Conservation (phyloP, 805 yeast genomes). For the Brettanomyces bruxellensis region DNA sequence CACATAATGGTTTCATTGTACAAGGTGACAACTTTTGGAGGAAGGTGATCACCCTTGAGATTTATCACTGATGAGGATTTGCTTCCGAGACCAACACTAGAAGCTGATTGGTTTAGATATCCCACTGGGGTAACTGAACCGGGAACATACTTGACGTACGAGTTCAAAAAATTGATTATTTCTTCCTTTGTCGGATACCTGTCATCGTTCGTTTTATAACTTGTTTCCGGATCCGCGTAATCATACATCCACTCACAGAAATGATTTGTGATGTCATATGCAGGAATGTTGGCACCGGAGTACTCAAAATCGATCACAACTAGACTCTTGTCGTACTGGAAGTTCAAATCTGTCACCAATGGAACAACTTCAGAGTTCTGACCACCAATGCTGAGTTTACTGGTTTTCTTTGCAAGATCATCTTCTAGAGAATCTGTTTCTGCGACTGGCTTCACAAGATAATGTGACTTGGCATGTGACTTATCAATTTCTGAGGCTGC, state of each 20-base stretch:
- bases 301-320: constrained; percentile 97
- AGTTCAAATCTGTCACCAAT: constrained; percentile 21
- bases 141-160: constrained; percentile 64
- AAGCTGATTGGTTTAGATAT: constrained; percentile 12
- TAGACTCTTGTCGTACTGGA: constrained; percentile 48
- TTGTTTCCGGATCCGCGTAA: constrained; percentile 55
- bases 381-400: constrained; percentile 10
- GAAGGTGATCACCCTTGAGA: constrained; percentile 26
- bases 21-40: constrained; percentile 35
- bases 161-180: constrained; percentile 58
- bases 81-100: constrained; percentile 4
- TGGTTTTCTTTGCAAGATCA: constrained; percentile 11
- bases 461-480: too few species aligned
- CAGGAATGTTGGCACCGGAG: constrained; percentile 84
- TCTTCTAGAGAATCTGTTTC: constrained; percentile 2
- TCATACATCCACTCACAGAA: constrained; percentile 97
- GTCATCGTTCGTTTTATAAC: constrained; percentile 44
- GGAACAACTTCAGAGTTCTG: constrained; percentile 15
- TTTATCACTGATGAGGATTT: constrained; percentile 27
- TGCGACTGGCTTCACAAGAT: neutral
- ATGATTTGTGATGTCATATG: constrained; percentile 87
- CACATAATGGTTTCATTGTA: constrained; percentile 63
- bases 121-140: constrained; percentile 22
- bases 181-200: constrained; percentile 63
- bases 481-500: too few species aligned